Evolutionary conservation across 1,139 yeast species (phyloP).

Genomic region (Geotrichum histeridarum): DNA sequence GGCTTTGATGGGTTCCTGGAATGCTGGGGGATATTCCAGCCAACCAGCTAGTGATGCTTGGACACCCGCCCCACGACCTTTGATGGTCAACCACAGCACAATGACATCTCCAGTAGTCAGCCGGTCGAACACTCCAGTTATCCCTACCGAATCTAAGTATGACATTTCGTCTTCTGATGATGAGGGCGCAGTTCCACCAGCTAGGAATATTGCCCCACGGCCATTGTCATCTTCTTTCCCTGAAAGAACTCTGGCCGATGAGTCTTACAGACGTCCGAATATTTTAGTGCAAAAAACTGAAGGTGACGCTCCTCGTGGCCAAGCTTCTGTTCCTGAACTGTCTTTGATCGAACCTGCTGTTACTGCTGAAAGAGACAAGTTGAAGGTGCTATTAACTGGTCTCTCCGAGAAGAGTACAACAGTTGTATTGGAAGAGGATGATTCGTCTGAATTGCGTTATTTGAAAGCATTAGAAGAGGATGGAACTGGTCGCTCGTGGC

Average conservation of each 20-base stretch:
- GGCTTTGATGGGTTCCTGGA: not conserved
- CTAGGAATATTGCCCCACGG: conserved; percentile 20
- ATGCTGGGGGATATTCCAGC: not conserved
- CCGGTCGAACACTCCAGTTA: conserved; percentile 17
- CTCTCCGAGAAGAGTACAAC: conserved; percentile 35
- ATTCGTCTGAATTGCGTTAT: conserved; percentile 50
- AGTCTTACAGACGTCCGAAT: not conserved
- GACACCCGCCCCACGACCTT: conserved; percentile 6
- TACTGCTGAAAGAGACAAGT: conserved; percentile 24
- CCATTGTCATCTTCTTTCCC: not conserved
- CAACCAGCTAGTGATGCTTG: not conserved
- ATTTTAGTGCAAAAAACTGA: not conserved
- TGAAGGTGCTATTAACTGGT: conserved; percentile 37
- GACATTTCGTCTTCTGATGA: conserved; percentile 14
- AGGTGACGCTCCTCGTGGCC: not conserved
- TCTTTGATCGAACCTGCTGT: conserved; percentile 3
- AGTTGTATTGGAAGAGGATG: conserved; percentile 32
- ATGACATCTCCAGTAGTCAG: conserved; percentile 18
- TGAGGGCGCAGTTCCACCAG: conserved; percentile 7
- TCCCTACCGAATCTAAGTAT: not conserved
- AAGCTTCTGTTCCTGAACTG: not conserved
- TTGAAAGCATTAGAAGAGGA: conserved; percentile 47
- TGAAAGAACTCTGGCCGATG: conserved; percentile 1
- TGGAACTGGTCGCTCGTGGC: conserved; percentile 34
- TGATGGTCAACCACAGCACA: conserved; percentile 15